Evolutionary conservation across 352 stramenopile genomes (phyloP), one percentile per base, ranked within the genome.

Genomic region (Phytophthora sansomeana): DNA sequence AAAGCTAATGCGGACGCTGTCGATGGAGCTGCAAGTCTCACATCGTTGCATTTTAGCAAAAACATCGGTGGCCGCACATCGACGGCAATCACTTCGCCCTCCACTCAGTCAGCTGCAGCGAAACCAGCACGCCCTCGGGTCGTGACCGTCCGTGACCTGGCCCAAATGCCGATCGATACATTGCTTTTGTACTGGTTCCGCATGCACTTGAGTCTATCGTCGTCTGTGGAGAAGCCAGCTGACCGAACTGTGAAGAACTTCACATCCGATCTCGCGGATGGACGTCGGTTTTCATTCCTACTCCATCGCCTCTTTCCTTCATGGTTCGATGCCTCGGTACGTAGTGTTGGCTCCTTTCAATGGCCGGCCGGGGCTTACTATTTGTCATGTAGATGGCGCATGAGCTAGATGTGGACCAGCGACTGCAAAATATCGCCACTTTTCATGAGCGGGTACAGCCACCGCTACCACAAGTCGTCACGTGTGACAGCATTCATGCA

Each of bases 231-330:
- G 57, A 90, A 88, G 60, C 72, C 81, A 16, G 73, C 67, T n/a
- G 84, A 95, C 48, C 82, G 83, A 30, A 79, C 75, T 11, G 74
- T 95, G 60, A 90, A 90, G 58, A 95, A 93, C 54, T 95, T 95
- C 53, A 88, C 83, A 16, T 81, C 75, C 6, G 87, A 95, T 36
- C 72, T 95, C 19, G 58, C 61, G 1, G 87, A 95, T 17, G 87
- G 87, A 9, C 74, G 83, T 1, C 78, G 81, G 5, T 85, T 81
- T 46, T 92, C 84, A 6, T 89, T 91, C 35, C 50, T 95, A 19
- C 58, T 95, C 11, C 84, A 95, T 71, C 81, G 80, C 2, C 69
- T 95, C 4, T 92, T 90, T 29, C 87, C 87, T 4, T 82, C 73
- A 6, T 91, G 80, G 77, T 93, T 92, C 44, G 83, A 93, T 48